A percentile compares a stretch with the other conserved stretches of the same genome.
These are phyloP conservation scores for Nicotiana sylvestris DNA, from an alignment of 257 asterid species.

Conservation along the genomic window DNA sequence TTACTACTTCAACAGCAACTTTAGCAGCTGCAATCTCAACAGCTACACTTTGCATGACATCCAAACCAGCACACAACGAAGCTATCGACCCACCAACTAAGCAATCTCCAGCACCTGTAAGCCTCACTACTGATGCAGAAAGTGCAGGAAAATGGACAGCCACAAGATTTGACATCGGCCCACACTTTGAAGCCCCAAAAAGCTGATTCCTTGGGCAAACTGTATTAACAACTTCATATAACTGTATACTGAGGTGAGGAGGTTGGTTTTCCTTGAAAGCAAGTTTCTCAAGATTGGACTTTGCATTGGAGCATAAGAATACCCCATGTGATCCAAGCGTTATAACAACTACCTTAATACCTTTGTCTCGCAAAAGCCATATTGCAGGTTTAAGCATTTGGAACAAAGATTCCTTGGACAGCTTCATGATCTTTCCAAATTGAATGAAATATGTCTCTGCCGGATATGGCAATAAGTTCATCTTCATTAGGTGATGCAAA, in stretches of 20 bases:
- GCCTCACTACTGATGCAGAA: conserved; percentile 59
- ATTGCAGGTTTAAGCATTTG: conserved; percentile 68
- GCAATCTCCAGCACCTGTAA: conserved; percentile 90
- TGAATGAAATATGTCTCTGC: conserved; percentile 38
- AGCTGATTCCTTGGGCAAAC: conserved; percentile 7
- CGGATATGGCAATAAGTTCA: conserved; percentile 77
- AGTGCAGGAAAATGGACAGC: conserved; percentile 76
- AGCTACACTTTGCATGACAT: conserved; percentile 75
- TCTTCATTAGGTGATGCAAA: conserved; percentile 90
- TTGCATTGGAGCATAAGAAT: conserved; percentile 57
- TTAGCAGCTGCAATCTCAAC: conserved; percentile 84
- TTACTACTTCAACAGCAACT: conserved; percentile 66
- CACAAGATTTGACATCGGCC: conserved; percentile 19
- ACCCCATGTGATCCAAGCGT: conserved; percentile 75
- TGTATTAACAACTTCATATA: conserved; percentile 36
- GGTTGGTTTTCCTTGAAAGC: conserved; percentile 14
- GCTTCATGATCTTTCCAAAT: conserved; percentile 29
- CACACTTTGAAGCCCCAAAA: conserved; percentile 20
- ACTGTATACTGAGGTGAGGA: conserved; percentile 31
- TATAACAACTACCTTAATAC: conserved; percentile 59
- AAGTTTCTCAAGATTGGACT: conserved; percentile 22
- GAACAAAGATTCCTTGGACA: conserved; percentile 45
- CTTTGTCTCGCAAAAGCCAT: conserved; percentile 61
- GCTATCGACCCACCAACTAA: conserved; percentile 77
- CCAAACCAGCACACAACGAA: conserved; percentile 64